A percentile compares a stretch with the other conserved stretches of the same genome.
Evolutionary conservation across 345 rosid genomes (phyloP).

Genomic region (Rhodomyrtus tomentosa): DNA sequence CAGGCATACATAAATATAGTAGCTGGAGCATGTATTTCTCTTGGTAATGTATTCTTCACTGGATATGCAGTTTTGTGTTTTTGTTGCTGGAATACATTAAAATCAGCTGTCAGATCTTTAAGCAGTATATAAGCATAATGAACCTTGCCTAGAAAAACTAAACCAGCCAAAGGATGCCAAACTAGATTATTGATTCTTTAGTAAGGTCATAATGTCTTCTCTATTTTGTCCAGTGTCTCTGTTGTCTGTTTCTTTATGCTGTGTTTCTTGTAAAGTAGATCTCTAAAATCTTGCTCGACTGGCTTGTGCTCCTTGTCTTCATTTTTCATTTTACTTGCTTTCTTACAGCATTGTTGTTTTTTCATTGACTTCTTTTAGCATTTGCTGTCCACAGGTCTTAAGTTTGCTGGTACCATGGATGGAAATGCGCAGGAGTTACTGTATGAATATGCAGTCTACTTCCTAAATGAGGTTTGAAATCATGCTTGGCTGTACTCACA

Average conservation of each 20-base stretch:
- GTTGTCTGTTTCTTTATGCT: neutral
- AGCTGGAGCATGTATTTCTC: slow-evolving; percentile 89
- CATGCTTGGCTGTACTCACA: slow-evolving; percentile 4
- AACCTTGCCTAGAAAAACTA: neutral
- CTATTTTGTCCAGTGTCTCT: neutral
- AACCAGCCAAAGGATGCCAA: neutral
- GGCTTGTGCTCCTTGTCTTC: neutral
- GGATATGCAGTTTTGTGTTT: neutral
- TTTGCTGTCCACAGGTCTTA: slow-evolving; percentile 55
- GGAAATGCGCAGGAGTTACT: slow-evolving; percentile 82
- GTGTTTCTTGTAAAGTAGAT: neutral
- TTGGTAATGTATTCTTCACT: slow-evolving; percentile 38
- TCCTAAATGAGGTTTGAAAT: slow-evolving; percentile 74
- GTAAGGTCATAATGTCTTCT: neutral
- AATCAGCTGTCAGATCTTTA: neutral
- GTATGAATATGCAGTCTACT: slow-evolving; percentile 62
- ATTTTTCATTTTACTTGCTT: neutral
- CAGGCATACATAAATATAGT: slow-evolving; percentile 87
- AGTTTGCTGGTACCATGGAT: slow-evolving; percentile 88
- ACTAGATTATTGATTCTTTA: neutral
- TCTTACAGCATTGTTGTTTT: neutral
- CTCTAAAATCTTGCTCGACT: neutral
- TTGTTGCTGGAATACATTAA: neutral
- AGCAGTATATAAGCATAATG: neutral
- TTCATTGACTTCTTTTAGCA: neutral